A percentile compares a stretch with the other conserved stretches of the same genome.
phyloP scores from a whole-genome alignment of 257 asterid species.

The Schizonepeta tenuifolia region DNA sequence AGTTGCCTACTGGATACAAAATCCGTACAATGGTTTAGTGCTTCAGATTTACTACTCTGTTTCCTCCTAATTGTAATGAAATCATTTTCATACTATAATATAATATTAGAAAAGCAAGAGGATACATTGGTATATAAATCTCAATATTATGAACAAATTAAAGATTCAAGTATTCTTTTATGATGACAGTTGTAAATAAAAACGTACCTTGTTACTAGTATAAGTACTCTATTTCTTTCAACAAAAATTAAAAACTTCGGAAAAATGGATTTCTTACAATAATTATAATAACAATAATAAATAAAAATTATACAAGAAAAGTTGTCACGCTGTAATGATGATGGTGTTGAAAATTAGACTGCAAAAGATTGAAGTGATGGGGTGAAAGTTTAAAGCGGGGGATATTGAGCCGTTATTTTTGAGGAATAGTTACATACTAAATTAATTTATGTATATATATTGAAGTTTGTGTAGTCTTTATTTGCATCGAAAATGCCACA shows the following conservation, averaged over 20 bases:
- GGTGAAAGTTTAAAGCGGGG: slow-evolving; percentile 14
- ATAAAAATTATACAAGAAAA: background rate
- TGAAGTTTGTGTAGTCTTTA: slow-evolving; percentile 43
- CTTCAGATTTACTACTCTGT: too few species aligned
- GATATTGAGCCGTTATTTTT: slow-evolving; percentile 56
- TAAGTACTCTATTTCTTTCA: too few species aligned
- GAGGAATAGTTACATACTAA: slow-evolving; percentile 9
- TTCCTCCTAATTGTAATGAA: too few species aligned
- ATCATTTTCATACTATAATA: too few species aligned
- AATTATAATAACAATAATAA: background rate
- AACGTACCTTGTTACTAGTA: too few species aligned
- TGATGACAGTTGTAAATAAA: too few species aligned
- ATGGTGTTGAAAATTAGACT: slow-evolving; percentile 49
- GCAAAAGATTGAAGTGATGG: slow-evolving; percentile 35
- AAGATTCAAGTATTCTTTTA: too few species aligned
- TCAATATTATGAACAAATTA: too few species aligned
- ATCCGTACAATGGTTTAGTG: background rate
- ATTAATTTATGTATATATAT: slow-evolving; percentile 23
- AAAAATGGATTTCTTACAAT: too few species aligned
- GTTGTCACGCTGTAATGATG: slow-evolving; percentile 29
- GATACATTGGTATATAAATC: too few species aligned
- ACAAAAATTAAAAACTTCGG: too few species aligned
- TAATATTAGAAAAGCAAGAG: too few species aligned
- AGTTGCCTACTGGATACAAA: background rate
- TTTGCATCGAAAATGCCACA: slow-evolving; percentile 53